These are phyloP conservation scores for Kodamaea laetipori DNA, from an alignment of 805 yeast genomes.

Conservation along the genomic window DNA sequence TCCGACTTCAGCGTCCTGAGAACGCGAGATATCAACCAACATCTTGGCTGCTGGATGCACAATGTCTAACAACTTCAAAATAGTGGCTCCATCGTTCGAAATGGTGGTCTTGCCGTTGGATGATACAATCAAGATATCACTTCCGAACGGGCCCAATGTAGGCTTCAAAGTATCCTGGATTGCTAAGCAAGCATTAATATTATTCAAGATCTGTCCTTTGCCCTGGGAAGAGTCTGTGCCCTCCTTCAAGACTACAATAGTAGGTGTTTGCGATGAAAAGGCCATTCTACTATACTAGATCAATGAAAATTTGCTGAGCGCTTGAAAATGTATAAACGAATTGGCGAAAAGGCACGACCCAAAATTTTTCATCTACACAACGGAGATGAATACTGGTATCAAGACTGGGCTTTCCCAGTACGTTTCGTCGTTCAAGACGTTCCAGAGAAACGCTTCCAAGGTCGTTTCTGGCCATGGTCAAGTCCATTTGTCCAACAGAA, in stretches of 20 bases:
- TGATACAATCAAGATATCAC: conserved; percentile 88
- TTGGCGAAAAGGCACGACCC: conserved; percentile 13
- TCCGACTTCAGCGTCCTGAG: conserved; percentile 98
- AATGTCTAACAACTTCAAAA: conserved; percentile 84
- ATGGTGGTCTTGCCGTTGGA: conserved; percentile 86
- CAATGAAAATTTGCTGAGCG: conserved; percentile 6
- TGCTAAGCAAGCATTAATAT: conserved; percentile 95
- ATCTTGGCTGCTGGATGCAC: conserved; percentile 99
- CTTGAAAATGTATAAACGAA: conserved; percentile 4
- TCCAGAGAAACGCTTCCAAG: conserved; percentile 10
- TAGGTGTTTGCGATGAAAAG: conserved; percentile 91
- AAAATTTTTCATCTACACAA: conserved; percentile 7
- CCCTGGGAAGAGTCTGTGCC: conserved; percentile 99
- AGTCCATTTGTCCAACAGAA: conserved; percentile 46
- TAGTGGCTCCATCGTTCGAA: conserved; percentile 98
- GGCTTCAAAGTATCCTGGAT: conserved; percentile 94
- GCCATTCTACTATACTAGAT: conserved; percentile 54
- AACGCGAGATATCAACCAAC: conserved; percentile 88
- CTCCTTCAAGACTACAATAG: conserved; percentile 96
- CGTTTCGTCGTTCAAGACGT: conserved; percentile 8
- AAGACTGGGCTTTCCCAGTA: conserved; percentile 2
- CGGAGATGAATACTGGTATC: neutral
- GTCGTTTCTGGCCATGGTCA: conserved; percentile 32
- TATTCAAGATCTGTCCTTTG: conserved; percentile 89
- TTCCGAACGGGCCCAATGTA: conserved; percentile 96